Evolutionary conservation across 176 grass and related monocot species (phyloP), one percentile per base, ranked within the genome.

Genomic region (Oryza meyeriana): DNA sequence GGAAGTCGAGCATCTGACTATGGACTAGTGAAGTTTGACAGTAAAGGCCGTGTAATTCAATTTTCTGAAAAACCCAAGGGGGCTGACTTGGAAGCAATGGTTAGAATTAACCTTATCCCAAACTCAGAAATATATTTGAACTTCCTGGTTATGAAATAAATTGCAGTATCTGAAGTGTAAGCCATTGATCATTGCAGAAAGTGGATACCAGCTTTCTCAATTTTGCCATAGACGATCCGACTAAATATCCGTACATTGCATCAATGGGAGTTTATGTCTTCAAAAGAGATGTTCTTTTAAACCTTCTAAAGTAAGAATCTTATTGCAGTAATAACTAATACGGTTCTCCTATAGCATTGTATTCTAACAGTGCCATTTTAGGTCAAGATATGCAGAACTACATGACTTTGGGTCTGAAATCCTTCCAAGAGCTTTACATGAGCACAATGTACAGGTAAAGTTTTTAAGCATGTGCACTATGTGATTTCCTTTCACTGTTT

Each of bases 381-480:
- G 93, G 87, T 92, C 83, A 45, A 94, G 74, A 61, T 94, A 94
- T 34, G n/a, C 84, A 45, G 88, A 81, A 78, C 88, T 83, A 26
- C 89, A 94, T 81, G 93, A 94, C 81, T 94, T 92, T 64, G 89
- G 93, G 52, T 92, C 93, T 18, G 93, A 94, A 64, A 94, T 93
- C 73, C 82, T 93, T 69, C 85, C 93, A 85, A 85, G 81, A 47
- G 93, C 74, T 64, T 85, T 92, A 44, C 81, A 87, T 48, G 93
- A 92, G 6, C 83, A 81, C 68, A 89, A 94, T 79, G 74, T 90
- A 59, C 87, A 92, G 89, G 93, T 92, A 77, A 81, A n/a, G 22
- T 11, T 76, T 76, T 76, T 24, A 26, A 76, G 17, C 41, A 30
- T 72, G 26, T 47, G 14, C 40, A 5, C 2, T 20, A 6, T 55